A percentile compares a stretch with the other conserved stretches of the same genome.
Conservation (phyloP, 2,329 filamentous ascomycete species). For the Corinectria fuckeliana region DNA sequence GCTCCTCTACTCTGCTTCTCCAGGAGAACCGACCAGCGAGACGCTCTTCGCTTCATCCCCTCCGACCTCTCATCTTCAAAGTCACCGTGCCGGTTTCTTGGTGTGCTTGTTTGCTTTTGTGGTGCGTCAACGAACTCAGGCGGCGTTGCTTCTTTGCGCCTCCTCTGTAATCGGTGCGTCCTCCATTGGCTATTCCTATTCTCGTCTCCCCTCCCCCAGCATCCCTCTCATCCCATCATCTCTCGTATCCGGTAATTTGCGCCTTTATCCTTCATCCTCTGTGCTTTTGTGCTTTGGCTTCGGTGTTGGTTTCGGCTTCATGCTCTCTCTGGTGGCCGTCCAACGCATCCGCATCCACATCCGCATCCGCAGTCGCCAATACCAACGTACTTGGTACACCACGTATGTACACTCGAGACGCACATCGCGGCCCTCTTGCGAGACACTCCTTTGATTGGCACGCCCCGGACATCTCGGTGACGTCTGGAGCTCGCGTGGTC, state of each 20-base stretch:
- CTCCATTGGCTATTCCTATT: constrained; percentile 27
- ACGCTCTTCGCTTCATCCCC: constrained; percentile 15
- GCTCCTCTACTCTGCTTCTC: constrained; percentile 14
- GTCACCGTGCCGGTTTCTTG: constrained; percentile 4
- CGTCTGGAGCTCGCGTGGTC: constrained; percentile 28
- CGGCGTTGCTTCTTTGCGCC: constrained; percentile 19
- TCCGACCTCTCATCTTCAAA: constrained; percentile 16
- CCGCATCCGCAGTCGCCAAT: background rate
- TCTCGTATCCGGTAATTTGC: constrained; percentile 19
- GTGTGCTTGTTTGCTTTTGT: constrained; percentile 30
- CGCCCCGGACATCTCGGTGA: constrained; percentile 22
- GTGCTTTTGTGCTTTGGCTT: constrained; percentile 1
- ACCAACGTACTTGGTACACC: background rate
- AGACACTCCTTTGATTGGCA: constrained; percentile 22
- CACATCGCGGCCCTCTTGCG: background rate
- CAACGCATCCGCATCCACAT: constrained; percentile 1
- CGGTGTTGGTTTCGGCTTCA: background rate
- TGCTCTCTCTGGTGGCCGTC: background rate
- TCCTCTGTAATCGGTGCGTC: constrained; percentile 28
- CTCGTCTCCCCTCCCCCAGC: constrained; percentile 14
- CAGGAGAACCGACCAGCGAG: constrained; percentile 7
- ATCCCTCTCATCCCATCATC: constrained; percentile 1
- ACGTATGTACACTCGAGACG: constrained; percentile 1
- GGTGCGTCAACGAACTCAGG: constrained; percentile 20
- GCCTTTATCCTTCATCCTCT: background rate